Evolutionary conservation across 2,329 filamentous ascomycete species (phyloP).

Genomic region (Fusarium floridanum): DNA sequence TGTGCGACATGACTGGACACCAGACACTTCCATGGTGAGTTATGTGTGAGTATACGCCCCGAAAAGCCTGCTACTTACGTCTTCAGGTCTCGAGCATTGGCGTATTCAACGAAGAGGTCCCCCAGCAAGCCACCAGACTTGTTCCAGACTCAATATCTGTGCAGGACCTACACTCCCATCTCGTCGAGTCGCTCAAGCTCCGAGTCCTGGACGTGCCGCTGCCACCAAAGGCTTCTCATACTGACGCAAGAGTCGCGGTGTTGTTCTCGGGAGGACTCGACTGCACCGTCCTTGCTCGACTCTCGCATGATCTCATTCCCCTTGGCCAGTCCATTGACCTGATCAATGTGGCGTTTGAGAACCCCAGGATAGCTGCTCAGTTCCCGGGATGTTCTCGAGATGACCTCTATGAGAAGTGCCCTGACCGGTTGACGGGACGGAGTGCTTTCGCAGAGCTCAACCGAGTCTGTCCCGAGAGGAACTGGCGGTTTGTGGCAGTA

Average conservation of each 20-base stretch:
- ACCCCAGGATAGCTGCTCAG: slow-evolving; percentile 78
- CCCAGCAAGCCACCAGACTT: slow-evolving; percentile 47
- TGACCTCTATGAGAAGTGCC: slow-evolving; percentile 82
- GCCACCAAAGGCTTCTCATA: slow-evolving; percentile 57
- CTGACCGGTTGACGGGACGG: slow-evolving; percentile 89
- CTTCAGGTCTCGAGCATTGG: slow-evolving; percentile 67
- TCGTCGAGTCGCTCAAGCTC: slow-evolving; percentile 72
- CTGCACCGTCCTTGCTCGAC: slow-evolving; percentile 86
- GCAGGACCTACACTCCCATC: slow-evolving; percentile 62
- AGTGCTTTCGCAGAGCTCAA: slow-evolving; percentile 82
- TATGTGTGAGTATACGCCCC: slow-evolving; percentile 14
- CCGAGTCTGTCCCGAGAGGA: slow-evolving; percentile 74
- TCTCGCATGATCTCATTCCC: slow-evolving; percentile 83
- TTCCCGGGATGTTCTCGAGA: slow-evolving; percentile 53
- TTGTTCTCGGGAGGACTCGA: slow-evolving; percentile 96
- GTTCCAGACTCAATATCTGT: slow-evolving; percentile 62
- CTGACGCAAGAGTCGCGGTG: slow-evolving; percentile 74
- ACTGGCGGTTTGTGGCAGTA: slow-evolving; percentile 86
- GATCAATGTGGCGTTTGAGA: slow-evolving; percentile 97
- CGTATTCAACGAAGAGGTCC: slow-evolving; percentile 62
- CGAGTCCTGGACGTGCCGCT: slow-evolving; percentile 76
- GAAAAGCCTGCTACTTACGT: slow-evolving; percentile 58
- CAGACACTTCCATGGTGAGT: slow-evolving; percentile 62
- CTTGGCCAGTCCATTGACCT: slow-evolving; percentile 80
- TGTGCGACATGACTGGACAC: slow-evolving; percentile 48